phyloP scores from a whole-genome alignment of 345 rosid genomes.

The Linum usitatissimum region DNA sequence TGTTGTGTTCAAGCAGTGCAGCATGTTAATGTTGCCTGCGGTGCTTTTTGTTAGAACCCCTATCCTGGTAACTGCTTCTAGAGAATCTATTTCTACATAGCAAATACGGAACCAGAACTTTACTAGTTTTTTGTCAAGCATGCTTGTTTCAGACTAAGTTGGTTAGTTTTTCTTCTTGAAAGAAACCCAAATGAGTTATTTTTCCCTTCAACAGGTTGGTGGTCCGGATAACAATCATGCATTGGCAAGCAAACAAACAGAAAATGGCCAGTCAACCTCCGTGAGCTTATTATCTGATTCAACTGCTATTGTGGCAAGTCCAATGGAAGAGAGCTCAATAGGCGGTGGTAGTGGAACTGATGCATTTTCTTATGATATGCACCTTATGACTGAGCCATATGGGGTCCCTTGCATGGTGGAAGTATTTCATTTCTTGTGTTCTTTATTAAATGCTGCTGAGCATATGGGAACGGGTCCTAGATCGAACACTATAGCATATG shows the following conservation, averaged over 20 bases:
- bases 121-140: neutral
- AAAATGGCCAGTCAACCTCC: slow-evolving; percentile 51
- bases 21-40: neutral
- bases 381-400: slow-evolving; percentile 81
- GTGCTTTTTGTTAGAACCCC: neutral
- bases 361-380: slow-evolving; percentile 56
- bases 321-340: slow-evolving; percentile 51
- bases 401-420: slow-evolving; percentile 98
- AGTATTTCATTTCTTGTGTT: slow-evolving; percentile 83
- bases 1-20: neutral
- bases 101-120: neutral
- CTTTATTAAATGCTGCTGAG: slow-evolving; percentile 69
- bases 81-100: neutral
- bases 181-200: neutral
- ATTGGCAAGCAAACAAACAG: slow-evolving; percentile 56
- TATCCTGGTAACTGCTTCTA: neutral
- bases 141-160: neutral
- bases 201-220: slow-evolving; percentile 44
- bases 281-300: slow-evolving; percentile 48
- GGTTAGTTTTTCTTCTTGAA: neutral
- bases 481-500: slow-evolving; percentile 74
- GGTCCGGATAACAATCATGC: slow-evolving; percentile 64
- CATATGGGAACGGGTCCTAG: slow-evolving; percentile 62
- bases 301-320: slow-evolving; percentile 27
- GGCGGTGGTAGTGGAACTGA: slow-evolving; percentile 54